Conservation (phyloP, 202 grass and related monocot genomes). For the Elaeis oleifera region DNA sequence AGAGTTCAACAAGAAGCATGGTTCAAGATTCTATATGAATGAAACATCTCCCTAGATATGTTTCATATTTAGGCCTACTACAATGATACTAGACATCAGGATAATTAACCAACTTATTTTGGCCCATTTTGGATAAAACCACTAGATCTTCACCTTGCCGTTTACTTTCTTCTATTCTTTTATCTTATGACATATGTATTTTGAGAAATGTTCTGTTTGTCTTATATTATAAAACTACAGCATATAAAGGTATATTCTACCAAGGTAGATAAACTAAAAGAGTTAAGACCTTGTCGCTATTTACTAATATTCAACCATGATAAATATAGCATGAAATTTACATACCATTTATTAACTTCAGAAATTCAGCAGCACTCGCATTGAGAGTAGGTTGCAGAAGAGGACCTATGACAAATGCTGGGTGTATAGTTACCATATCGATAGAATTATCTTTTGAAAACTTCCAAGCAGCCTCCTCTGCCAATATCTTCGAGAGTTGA, state of each 20-base stretch:
- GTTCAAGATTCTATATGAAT: too few relatives aligned
- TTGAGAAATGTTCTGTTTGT: too few relatives aligned
- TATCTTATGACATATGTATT: too few relatives aligned
- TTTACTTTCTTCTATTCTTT: too few relatives aligned
- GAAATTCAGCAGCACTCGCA: conserved; percentile 52
- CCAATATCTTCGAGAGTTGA: conserved; percentile 70
- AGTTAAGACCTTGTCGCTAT: neutral
- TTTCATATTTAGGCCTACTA: too few relatives aligned
- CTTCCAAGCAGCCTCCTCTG: conserved; percentile 77
- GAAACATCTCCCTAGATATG: too few relatives aligned
- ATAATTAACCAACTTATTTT: too few relatives aligned
- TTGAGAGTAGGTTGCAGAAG: conserved; percentile 83
- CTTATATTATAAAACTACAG: too few relatives aligned
- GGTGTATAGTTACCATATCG: conserved; percentile 67
- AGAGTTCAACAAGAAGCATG: too few relatives aligned
- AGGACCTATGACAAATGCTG: conserved; percentile 64
- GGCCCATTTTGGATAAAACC: too few relatives aligned
- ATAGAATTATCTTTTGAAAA: conserved; percentile 66
- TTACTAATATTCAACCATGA: neutral
- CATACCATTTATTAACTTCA: conserved; percentile 72
- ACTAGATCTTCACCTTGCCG: too few relatives aligned
- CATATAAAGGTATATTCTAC: neutral
- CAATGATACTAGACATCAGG: too few relatives aligned
- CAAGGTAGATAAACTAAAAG: neutral
- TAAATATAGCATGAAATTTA: conserved; percentile 10